Evolutionary conservation across 176 grass and related monocot genomes (phyloP), one percentile per base, ranked within the genome.

Genomic region (Triticum monococcum): DNA sequence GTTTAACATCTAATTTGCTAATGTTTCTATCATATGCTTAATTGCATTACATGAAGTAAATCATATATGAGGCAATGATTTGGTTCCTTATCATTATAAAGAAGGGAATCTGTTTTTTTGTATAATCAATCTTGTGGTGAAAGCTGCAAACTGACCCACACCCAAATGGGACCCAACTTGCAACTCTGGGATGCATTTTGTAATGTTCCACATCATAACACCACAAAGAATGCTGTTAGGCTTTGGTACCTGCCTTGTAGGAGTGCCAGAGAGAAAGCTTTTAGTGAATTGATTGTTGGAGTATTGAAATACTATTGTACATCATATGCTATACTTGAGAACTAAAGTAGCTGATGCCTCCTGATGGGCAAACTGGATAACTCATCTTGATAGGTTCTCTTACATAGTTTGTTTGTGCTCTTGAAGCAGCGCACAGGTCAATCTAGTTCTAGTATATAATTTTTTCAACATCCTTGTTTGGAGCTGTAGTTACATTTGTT

Each of bases 21-120:
- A 3, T 50, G 64, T 48, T 86, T 50, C 41, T 48, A 13, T 7
- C 20, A 82, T 32, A 48, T 22, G 16, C 12, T 40, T 82, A 43
- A 43, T 64, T 68, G 30, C 57, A 80, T 66, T 65, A 23, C 18
- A 84, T 74, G 68, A 78, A 70, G 13, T 83, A 1, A 84, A 71
- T 80, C 28, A 64, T 63, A 36, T 83, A 14, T 56, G 84, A 68
- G 20, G 52, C 26, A 13, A 4, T 56, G 4, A 6, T 28, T 74
- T 63, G 43, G 20, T 82, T 75, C 26, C 16, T 68, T 56, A 31
- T 79, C 18, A 45, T 16, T 4, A 18, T 2, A 18, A 4, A 20
- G 9, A n/a, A 20, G n/a, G 23, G 11, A 4, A 0, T 11, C 22
- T 46, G 6, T 8, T 9, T 30, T 30, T n/a, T 68, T 37, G 35